Evolutionary conservation across 2,329 filamentous ascomycete genomes (phyloP).

Genomic region (Aspergillus awamori): DNA sequence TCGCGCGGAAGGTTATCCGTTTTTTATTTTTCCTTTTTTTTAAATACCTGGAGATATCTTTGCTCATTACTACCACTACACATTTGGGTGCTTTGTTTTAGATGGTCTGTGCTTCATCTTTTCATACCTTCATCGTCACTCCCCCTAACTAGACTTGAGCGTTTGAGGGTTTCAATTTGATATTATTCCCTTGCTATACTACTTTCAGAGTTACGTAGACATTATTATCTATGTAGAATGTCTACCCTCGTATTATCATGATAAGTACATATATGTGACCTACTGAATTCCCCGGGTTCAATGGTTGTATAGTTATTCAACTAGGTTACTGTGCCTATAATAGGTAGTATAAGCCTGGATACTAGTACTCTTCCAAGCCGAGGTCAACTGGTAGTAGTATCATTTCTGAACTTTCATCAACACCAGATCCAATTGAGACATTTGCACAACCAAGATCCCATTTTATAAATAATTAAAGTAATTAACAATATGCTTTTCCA

Average conservation of each 20-base stretch:
- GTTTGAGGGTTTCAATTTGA: slow-evolving; percentile 25
- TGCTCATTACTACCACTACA: slow-evolving; percentile 18
- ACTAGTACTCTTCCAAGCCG: too few species aligned
- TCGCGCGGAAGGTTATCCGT: slow-evolving; percentile 9
- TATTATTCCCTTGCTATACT: slow-evolving; percentile 10
- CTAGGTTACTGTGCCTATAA: too few species aligned
- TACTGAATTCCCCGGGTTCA: too few species aligned
- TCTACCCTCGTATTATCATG: background rate
- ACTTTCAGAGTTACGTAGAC: too few species aligned
- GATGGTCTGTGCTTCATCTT: slow-evolving; percentile 21
- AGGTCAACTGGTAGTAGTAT: too few species aligned
- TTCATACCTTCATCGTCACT: slow-evolving; percentile 23
- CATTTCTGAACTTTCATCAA: too few species aligned
- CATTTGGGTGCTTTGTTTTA: slow-evolving; percentile 24
- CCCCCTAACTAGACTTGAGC: slow-evolving; percentile 24
- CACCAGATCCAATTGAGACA: background rate
- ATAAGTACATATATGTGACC: too few species aligned
- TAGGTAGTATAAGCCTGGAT: too few species aligned
- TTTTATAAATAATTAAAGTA: background rate
- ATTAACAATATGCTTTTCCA: background rate
- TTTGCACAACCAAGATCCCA: background rate
- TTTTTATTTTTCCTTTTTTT: slow-evolving; percentile 11
- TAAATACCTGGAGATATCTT: slow-evolving; percentile 25
- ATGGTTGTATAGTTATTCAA: too few species aligned
- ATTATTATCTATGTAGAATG: background rate